Conservation (phyloP, 371 early-diverging fungal species). For the Catenaria anguillulae region DNA sequence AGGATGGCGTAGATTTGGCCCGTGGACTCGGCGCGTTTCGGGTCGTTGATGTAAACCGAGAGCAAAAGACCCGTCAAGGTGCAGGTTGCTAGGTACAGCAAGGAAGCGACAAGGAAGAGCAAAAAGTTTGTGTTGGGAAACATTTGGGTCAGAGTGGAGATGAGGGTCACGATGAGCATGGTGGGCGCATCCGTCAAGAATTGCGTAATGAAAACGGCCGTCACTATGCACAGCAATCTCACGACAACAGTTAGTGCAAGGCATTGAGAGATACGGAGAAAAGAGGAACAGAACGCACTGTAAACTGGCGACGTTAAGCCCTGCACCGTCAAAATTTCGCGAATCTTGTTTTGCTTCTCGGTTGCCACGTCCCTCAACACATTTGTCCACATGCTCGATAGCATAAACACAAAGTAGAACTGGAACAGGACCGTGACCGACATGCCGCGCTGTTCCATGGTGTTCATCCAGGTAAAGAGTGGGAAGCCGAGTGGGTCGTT, state of each 20-base stretch:
- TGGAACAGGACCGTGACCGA: slow-evolving; percentile 16
- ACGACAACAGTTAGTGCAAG: too few species aligned
- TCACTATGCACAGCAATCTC: slow-evolving; percentile 8
- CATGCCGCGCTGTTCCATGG: slow-evolving; percentile 14
- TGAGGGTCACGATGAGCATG: slow-evolving; percentile 17
- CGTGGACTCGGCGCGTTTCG: slow-evolving; percentile 16
- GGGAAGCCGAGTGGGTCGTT: neutral
- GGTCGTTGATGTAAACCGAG: slow-evolving; percentile 17
- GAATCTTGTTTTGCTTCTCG: slow-evolving; percentile 18
- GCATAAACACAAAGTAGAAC: slow-evolving; percentile 23
- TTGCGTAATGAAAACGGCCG: slow-evolving; percentile 6
- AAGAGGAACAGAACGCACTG: too few species aligned
- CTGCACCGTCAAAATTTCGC: slow-evolving; percentile 22
- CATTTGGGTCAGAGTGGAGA: slow-evolving; percentile 17
- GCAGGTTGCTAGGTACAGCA: slow-evolving; percentile 19
- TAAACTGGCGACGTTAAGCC: slow-evolving; percentile 20
- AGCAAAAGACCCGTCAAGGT: slow-evolving; percentile 18
- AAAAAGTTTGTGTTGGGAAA: slow-evolving; percentile 15
- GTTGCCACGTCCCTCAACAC: slow-evolving; percentile 16
- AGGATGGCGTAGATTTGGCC: slow-evolving; percentile 8
- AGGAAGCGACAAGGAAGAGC: slow-evolving; percentile 14
- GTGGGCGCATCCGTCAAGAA: slow-evolving; percentile 16
- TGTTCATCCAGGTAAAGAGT: slow-evolving; percentile 14
- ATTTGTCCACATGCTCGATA: slow-evolving; percentile 20
- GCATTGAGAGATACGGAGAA: too few species aligned